These are phyloP conservation scores for Cornus suecica DNA, from an alignment of 148 eudicot genomes.

Conservation along the genomic window DNA sequence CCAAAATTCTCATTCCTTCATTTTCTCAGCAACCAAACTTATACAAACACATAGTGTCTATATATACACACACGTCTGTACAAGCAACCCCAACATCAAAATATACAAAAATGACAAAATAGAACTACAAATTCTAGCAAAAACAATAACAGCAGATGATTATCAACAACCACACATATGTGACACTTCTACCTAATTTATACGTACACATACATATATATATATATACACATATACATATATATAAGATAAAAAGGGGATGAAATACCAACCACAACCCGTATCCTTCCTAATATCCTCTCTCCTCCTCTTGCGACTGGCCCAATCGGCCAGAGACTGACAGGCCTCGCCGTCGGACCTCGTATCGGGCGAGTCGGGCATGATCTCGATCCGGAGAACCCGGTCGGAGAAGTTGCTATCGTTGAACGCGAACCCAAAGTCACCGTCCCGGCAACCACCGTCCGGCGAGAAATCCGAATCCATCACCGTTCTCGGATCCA, in stretches of 20 bases:
- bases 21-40: not conserved
- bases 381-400: conserved; percentile 66
- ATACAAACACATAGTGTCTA: too few relatives aligned
- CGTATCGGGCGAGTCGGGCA: conserved; percentile 52
- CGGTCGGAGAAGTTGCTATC: conserved; percentile 89
- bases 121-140: not conserved
- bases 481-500: conserved; percentile 72
- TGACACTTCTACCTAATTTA: not conserved
- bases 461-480: conserved; percentile 44
- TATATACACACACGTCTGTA: too few relatives aligned
- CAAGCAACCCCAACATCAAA: not conserved
- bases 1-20: not conserved
- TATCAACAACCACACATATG: not conserved
- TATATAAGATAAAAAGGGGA: not conserved
- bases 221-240: too few relatives aligned
- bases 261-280: conserved; percentile 38
- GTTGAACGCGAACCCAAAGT: conserved; percentile 84
- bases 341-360: conserved; percentile 46
- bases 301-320: conserved; percentile 61
- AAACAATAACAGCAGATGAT: not conserved
- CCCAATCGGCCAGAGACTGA: conserved; percentile 69
- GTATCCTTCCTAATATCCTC: conserved; percentile 52
- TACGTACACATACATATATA: too few relatives aligned
- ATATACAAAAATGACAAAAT: not conserved
- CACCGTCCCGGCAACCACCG: conserved; percentile 40